Evolutionary conservation across 495 filamentous ascomycete species (phyloP).

Genomic region (Xeromyces bisporus): DNA sequence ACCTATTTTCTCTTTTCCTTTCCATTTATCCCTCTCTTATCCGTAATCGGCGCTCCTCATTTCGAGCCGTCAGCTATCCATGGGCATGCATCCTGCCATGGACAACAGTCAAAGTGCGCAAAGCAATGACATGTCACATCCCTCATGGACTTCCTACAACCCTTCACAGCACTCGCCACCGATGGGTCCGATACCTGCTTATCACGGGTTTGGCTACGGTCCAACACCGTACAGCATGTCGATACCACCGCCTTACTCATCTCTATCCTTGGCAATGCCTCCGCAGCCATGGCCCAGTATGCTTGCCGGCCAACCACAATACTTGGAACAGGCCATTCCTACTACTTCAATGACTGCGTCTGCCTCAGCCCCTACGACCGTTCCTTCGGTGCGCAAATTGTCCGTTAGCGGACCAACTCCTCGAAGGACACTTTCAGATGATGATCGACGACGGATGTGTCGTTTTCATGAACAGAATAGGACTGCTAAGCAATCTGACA

Average conservation of each 20-base stretch:
- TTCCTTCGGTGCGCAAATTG: constrained; percentile 33
- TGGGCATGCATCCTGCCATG: constrained; percentile 17
- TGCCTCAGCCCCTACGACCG: constrained; percentile 28
- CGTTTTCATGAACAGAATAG: constrained; percentile 90
- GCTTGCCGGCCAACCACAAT: constrained; percentile 30
- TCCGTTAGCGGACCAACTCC: constrained; percentile 46
- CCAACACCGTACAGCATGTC: constrained; percentile 24
- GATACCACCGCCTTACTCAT: constrained; percentile 30
- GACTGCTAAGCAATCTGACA: constrained; percentile 92
- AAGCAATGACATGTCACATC: constrained; percentile 33
- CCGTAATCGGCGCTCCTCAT: too few relatives aligned
- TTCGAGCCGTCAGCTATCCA: constrained; percentile 1
- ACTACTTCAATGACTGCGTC: constrained; percentile 40
- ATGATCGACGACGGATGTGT: constrained; percentile 85
- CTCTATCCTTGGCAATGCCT: constrained; percentile 47
- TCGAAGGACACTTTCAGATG: constrained; percentile 81
- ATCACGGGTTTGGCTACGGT: constrained; percentile 26
- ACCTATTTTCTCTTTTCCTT: too few relatives aligned
- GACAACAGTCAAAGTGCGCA: constrained; percentile 25
- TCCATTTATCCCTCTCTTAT: too few relatives aligned
- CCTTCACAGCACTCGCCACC: constrained; percentile 27
- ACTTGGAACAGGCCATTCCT: constrained; percentile 13
- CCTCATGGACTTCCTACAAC: constrained; percentile 36
- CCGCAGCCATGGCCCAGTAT: constrained; percentile 56
- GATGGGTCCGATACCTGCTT: constrained; percentile 19